Base-by-base conservation (phyloP, 2,329 filamentous ascomycete genomes). In the Daldinia eschscholtzii region DNA sequence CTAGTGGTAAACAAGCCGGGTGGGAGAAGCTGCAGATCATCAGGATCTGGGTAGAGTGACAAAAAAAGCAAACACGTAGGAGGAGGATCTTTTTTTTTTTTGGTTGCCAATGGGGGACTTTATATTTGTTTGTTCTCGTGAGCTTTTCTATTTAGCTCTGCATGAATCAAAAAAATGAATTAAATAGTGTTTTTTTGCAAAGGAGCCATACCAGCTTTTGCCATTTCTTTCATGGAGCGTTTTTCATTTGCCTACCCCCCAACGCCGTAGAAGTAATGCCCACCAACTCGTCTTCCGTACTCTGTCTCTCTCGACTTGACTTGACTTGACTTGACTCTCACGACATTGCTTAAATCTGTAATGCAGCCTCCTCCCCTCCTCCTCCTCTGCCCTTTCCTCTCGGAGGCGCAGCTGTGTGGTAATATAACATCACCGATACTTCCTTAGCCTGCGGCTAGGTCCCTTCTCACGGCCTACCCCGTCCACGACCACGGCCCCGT, bases 11-110 rank as follows among this genome's bases (percentile, higher is more conserved):
- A 83, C 89, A 92, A 79, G 95, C 92, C 33, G 96, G 96, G 0
- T 97, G 95, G 94, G 96, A 99, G 83, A 97, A 92, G 82, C 83
- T 99, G 80, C 91, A 94, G 77, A 92, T 99, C 75, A 83, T 98
- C 74, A 88, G 94, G 78, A 92, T 97, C 78, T 97, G 93, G 92
- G 30, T 64, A 56, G 64, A 57, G 35, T 20, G 63, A 44, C 61
- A 64, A 58, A 52, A 59, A 30, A 64, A 60, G 42, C n/a, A 52
- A 52, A 26, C 18, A 64, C 65, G 57, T 37, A 65, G 30, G 39
- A 55, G 56, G 20, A 9, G 33, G 56, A 23, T 20, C 1, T 65
- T 63, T 56, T 42, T 35, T 48, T 52, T 23, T 15, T 41, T 57
- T 30, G 13, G 46, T 44, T 55, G 48, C 58, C 57, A 67, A 67